Conservation (phyloP, 2,329 filamentous ascomycete species). For the Stagonosporopsis rhizophila region DNA sequence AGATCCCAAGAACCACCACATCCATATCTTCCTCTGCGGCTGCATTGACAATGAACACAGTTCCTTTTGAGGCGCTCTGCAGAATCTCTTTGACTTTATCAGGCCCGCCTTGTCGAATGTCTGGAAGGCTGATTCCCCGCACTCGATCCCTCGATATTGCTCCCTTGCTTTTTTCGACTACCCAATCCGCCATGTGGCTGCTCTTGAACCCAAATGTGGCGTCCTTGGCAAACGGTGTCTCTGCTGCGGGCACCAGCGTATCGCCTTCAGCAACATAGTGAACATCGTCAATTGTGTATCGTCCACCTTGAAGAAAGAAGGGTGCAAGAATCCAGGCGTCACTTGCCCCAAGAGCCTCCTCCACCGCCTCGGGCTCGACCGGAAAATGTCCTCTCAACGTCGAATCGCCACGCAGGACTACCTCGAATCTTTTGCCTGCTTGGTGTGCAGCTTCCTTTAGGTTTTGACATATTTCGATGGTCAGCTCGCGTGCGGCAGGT, state of each 20-base stretch:
- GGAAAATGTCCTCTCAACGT: slow-evolving; percentile 66
- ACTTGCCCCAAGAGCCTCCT: slow-evolving; percentile 57
- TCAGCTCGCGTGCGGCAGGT: slow-evolving; percentile 55
- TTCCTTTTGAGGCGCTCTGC: slow-evolving; percentile 44
- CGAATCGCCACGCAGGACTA: slow-evolving; percentile 65
- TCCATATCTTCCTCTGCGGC: slow-evolving; percentile 63
- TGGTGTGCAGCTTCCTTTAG: slow-evolving; percentile 54
- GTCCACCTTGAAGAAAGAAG: slow-evolving; percentile 66
- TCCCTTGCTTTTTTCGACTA: slow-evolving; percentile 61
- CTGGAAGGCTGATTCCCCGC: slow-evolving; percentile 55
- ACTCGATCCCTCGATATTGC: slow-evolving; percentile 50
- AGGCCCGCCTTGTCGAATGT: slow-evolving; percentile 58
- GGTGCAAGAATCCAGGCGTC: slow-evolving; percentile 65
- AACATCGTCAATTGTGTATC: slow-evolving; percentile 64
- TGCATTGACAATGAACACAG: slow-evolving; percentile 61
- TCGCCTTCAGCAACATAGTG: slow-evolving; percentile 65
- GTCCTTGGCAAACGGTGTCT: slow-evolving; percentile 65
- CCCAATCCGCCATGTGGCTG: slow-evolving; percentile 62
- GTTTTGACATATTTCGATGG: slow-evolving; percentile 60
- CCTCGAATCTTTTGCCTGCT: slow-evolving; percentile 55
- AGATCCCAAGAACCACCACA: slow-evolving; percentile 60
- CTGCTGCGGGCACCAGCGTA: slow-evolving; percentile 57
- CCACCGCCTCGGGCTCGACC: slow-evolving; percentile 60
- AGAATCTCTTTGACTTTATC: slow-evolving; percentile 54
- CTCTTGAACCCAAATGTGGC: slow-evolving; percentile 65